Evolutionary conservation across 306 rosid species (phyloP), one percentile per base, ranked within the genome.

Genomic region (Arachis stenosperma): DNA sequence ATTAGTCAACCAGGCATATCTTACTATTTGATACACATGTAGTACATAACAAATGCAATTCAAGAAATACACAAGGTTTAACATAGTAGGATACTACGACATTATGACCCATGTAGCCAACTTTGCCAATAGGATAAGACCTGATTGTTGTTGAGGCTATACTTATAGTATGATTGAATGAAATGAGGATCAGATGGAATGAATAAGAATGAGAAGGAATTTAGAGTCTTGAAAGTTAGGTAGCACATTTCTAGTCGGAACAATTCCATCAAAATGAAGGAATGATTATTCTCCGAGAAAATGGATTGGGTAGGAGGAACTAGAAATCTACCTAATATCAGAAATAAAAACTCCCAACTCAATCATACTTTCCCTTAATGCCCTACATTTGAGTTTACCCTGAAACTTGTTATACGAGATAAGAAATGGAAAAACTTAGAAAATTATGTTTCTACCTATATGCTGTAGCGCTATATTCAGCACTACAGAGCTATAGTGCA

Each of bases 1-100:
- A 77, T 88, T 78, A 92, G 94, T 81, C 71, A 75, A 79, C 33
- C 69, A 37, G 59, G 63, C 36, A 71, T 22, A 76, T 71, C 65
- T 73, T 46, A 65, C 41, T 67, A 69, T 27, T 66, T 60, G 22
- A 62, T 41, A 73, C 44, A 74, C 13, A 73, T 43, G 54, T 52
- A 75, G 7, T 0, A 57, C 10, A 69, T 30, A 62, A 63, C 36
- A 59, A 65, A 63, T 68, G 76, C 61, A 56, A 67, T 29, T 52
- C 22, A 11, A 62, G 68, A 54, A 39, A 62, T 30, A 48, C 52
- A 7, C 58, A 12, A 63, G 66, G 14, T 7, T 42, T 50, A 42
- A 6, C 0, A 42, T 42, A 5, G 46, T 42, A 42, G 46, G 46
- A 42, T 8, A 42, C 46, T 42, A 42, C 9, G 8, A 2, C 7